Evolutionary conservation across 768 basidiomycete genomes (phyloP).

Genomic region (Imleria badia): DNA sequence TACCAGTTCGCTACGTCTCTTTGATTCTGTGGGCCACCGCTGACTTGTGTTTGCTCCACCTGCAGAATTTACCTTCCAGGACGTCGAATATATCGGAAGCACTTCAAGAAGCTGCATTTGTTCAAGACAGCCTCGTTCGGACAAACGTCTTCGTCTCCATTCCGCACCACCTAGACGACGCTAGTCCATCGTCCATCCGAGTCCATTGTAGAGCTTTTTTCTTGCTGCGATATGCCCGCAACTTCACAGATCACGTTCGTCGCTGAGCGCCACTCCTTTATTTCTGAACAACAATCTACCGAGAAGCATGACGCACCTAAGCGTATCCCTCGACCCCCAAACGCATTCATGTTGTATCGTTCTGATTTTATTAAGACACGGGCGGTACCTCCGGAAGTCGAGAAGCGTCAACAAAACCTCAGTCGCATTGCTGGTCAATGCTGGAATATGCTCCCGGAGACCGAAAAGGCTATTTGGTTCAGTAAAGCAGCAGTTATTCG

Average conservation of each 20-base stretch:
- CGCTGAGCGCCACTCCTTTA: slow-evolving; percentile 7
- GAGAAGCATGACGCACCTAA: slow-evolving; percentile 9
- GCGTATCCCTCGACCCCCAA: slow-evolving; percentile 49
- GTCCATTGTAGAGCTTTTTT: neutral
- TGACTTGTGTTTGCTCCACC: neutral
- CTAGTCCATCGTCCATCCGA: neutral
- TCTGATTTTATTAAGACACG: slow-evolving; percentile 48
- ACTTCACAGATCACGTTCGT: slow-evolving; percentile 1
- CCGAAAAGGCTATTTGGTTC: slow-evolving; percentile 38
- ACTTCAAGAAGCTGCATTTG: neutral
- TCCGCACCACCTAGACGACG: neutral
- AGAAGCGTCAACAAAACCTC: slow-evolving; percentile 55
- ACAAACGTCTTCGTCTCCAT: neutral
- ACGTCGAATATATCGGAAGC: neutral
- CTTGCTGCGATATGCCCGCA: slow-evolving; percentile 2
- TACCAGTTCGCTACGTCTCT: slow-evolving; percentile 5
- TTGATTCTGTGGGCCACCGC: neutral
- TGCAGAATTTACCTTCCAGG: slow-evolving; percentile 3
- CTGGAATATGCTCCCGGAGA: slow-evolving; percentile 45
- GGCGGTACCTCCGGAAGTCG: slow-evolving; percentile 42
- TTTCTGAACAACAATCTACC: neutral
- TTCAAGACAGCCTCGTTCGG: neutral
- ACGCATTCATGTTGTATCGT: slow-evolving; percentile 60
- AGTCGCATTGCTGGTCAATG: slow-evolving; percentile 51
- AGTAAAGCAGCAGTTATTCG: slow-evolving; percentile 27